Base-by-base conservation (phyloP, 1,284 basidiomycete species). In the Cryptococcus sp. region DNA sequence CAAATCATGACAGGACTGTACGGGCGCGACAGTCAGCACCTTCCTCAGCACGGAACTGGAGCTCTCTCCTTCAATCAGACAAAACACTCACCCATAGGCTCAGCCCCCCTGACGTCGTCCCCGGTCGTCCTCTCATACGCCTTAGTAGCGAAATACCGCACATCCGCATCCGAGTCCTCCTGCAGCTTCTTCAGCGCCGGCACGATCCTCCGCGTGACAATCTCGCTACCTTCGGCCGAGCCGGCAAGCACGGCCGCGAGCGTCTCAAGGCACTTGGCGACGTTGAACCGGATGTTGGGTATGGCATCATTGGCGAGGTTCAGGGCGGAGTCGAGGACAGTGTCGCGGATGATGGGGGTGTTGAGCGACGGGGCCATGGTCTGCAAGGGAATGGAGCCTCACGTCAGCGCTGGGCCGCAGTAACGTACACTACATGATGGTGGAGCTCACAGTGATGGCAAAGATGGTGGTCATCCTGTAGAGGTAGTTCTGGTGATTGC, bases 401-500 rank as follows among this genome's bases (percentile, higher is more conserved):
- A 20, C n/a, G 16, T 50, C 21, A 37, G 37, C 20, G 12, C 23
- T 50, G n/a, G 21, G 18, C 38, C 16, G 15, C 18, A 20, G 21
- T 43, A n/a, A n/a, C n/a, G n/a, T 33, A 21, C 15, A 11, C 15
- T 35, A 24, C 16, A n/a, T 0, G 16, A 16, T n/a, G 23, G 18
- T 3, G 23, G 13, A 6, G 78, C 87, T 66, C 72, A 95, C 94
- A 65, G 91, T 94, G 72, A 99, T 96, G 50, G 96, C 95, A 78
- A 98, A 94, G 54, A 98, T 92, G 24, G 96, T 98, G 8, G 96
- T 99, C 93, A 99, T 97, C 69, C 96, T 84, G 80, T 93, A 97
- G 38, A 98, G 83, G 78, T 98, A 98, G 77, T 97, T 99, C 21
- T 91, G 91, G 79, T 98, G 94, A 61, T 87, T 85, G 15, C 92